These are phyloP conservation scores for Cladophialophora immunda DNA, from an alignment of 2,329 filamentous ascomycete species.

Conservation along the genomic window DNA sequence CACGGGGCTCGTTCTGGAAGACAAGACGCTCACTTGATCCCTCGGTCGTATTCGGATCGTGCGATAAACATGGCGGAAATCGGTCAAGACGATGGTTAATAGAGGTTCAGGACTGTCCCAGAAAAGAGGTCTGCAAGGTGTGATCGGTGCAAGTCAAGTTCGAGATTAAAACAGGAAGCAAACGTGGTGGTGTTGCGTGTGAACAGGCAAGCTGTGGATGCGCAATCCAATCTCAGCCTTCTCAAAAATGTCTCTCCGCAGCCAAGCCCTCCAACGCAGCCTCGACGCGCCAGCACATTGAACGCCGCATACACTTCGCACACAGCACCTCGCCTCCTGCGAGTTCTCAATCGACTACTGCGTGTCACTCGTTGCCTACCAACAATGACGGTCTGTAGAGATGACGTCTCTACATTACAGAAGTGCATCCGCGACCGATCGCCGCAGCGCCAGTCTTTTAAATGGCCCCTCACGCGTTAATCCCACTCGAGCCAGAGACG, in stretches of 20 bases:
- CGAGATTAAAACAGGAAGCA: neutral
- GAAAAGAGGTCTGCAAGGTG: neutral
- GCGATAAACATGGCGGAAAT: slow-evolving; percentile 86
- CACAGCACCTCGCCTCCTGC: neutral
- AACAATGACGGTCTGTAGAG: slow-evolving; percentile 22
- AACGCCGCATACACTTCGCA: neutral
- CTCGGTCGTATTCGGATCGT: slow-evolving; percentile 99
- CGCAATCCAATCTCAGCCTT: slow-evolving; percentile 24
- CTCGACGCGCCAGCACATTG: slow-evolving; percentile 11
- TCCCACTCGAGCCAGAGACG: slow-evolving; percentile 39
- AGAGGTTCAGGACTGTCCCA: neutral
- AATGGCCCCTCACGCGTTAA: slow-evolving; percentile 38
- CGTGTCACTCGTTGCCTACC: neutral
- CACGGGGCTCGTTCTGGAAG: slow-evolving; percentile 35
- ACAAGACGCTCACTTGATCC: slow-evolving; percentile 80
- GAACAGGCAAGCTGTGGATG: slow-evolving; percentile 19
- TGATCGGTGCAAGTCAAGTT: neutral
- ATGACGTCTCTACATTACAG: slow-evolving; percentile 42
- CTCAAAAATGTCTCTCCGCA: neutral
- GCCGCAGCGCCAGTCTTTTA: slow-evolving; percentile 35
- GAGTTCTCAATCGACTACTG: neutral
- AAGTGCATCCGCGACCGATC: slow-evolving; percentile 41
- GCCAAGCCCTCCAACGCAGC: slow-evolving; percentile 20
- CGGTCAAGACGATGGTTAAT: neutral
- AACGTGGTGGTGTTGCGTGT: neutral